These are phyloP conservation scores for Suhomyces anneliseae DNA, from an alignment of 1,139 yeast species.

Conservation along the genomic window DNA sequence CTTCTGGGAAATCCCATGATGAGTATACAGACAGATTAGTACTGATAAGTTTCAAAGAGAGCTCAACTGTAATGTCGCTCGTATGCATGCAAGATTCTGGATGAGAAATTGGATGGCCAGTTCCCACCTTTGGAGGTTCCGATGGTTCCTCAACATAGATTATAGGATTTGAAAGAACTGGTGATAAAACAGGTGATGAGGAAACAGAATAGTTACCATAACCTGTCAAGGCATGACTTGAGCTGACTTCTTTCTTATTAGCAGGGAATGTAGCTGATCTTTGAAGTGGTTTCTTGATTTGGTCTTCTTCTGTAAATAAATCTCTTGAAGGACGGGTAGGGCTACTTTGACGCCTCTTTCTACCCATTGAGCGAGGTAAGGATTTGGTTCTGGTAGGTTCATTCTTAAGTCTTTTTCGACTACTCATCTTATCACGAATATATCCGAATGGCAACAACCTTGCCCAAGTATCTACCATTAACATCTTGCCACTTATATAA, in stretches of 20 bases:
- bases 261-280: conserved; percentile 4
- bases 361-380: neutral
- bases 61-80: conserved; percentile 11
- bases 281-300: neutral
- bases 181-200: neutral
- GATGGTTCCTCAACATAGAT: neutral
- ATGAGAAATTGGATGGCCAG: neutral
- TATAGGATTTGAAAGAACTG: neutral
- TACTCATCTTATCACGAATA: conserved; percentile 5
- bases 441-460: conserved; percentile 7
- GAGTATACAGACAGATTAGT: conserved; percentile 10
- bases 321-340: neutral
- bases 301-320: neutral
- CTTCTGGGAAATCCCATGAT: conserved; percentile 15
- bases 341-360: neutral
- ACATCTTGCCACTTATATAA: neutral
- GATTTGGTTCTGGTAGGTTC: neutral
- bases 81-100: neutral
- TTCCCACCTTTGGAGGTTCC: neutral
- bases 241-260: conserved; percentile 8
- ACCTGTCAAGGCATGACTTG: conserved; percentile 13
- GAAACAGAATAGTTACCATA: neutral
- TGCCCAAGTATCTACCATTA: conserved; percentile 6
- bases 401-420: neutral
- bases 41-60: conserved; percentile 8